Evolutionary conservation across 768 basidiomycete genomes (phyloP), one percentile per base, ranked within the genome.

Genomic region (Candolleomyces eurysporus): DNA sequence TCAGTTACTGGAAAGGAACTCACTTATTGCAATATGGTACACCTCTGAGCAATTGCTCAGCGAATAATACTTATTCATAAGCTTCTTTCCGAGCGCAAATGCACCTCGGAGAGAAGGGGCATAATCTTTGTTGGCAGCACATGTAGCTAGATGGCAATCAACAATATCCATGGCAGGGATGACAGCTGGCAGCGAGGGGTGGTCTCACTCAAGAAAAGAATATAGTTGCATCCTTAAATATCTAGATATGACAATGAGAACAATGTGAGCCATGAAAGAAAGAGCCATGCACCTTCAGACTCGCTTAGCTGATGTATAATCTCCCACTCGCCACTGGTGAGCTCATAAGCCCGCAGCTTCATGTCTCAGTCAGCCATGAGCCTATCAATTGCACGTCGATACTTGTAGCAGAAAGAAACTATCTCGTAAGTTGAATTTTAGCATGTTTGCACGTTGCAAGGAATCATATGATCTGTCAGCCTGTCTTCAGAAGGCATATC

Each of bases 11-110:
- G 26, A 32, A 56, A 2, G 14, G n/a, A 14, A 72, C 71, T 17
- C 58, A 78, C 77, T 64, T 75, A 78, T 78, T 8, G 73, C 74
- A 65, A 77, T 74, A 0, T 65, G 55, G 57, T 74, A 76, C 0
- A 68, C 61, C 7, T 75, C 61, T 0, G 73, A 72, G 4, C 36
- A 6, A 57, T 76, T 74, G 2, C 72, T 75, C 14, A 54, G 45
- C 2, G 56, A 39, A 53, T 75, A 77, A 59, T 75, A 75, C 10
- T 56, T 19, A 61, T 76, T 73, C 1, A 77, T 52, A 1, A 65
- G 73, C 5, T 58, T 53, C 50, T 73, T 71, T 45, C 62, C 71
- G 10, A 73, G 57, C 11, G 55, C 59, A 3, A 72, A 50, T 4
- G 72, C 65, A 11, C 66, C 63, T 14, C 58, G 63, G 45, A 78